These are phyloP conservation scores for Neonectria magnoliae DNA, from an alignment of 2,329 filamentous ascomycete genomes.

Conservation along the genomic window DNA sequence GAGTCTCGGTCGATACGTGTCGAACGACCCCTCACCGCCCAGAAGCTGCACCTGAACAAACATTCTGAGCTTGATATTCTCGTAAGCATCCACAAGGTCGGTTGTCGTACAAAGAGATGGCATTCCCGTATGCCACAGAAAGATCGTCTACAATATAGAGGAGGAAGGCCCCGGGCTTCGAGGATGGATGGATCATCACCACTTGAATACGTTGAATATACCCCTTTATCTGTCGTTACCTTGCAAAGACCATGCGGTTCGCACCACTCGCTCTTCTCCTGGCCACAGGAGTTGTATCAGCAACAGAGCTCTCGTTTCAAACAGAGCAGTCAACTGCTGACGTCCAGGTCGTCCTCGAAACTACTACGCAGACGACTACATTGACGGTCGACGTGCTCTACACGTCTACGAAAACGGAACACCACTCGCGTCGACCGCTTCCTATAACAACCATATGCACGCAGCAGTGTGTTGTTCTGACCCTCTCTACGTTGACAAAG, in stretches of 20 bases:
- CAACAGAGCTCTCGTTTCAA: not conserved
- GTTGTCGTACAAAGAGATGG: not conserved
- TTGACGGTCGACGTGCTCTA: conserved; percentile 34
- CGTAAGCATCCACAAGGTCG: not conserved
- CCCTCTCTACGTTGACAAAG: conserved; percentile 34
- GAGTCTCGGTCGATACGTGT: not conserved
- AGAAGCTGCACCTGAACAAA: not conserved
- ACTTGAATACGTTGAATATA: not conserved
- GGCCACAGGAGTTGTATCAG: conserved; percentile 12
- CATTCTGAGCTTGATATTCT: not conserved
- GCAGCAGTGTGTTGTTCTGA: conserved; percentile 32
- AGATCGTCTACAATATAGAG: conserved; percentile 14
- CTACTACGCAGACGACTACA: conserved; percentile 17
- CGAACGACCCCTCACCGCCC: not conserved
- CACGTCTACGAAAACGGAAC: conserved; percentile 19
- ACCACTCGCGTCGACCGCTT: not conserved
- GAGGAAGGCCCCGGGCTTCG: not conserved
- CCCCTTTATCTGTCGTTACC: conserved; percentile 10
- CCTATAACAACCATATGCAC: conserved; percentile 35
- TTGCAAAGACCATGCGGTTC: conserved; percentile 34
- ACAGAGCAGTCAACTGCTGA: not conserved
- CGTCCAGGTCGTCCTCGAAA: not conserved
- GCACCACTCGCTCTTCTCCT: conserved; percentile 27
- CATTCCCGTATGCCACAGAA: not conserved
- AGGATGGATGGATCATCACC: not conserved